Evolutionary conservation across 768 basidiomycete species (phyloP), one percentile per base, ranked within the genome.

Genomic region (Russula compacta): DNA sequence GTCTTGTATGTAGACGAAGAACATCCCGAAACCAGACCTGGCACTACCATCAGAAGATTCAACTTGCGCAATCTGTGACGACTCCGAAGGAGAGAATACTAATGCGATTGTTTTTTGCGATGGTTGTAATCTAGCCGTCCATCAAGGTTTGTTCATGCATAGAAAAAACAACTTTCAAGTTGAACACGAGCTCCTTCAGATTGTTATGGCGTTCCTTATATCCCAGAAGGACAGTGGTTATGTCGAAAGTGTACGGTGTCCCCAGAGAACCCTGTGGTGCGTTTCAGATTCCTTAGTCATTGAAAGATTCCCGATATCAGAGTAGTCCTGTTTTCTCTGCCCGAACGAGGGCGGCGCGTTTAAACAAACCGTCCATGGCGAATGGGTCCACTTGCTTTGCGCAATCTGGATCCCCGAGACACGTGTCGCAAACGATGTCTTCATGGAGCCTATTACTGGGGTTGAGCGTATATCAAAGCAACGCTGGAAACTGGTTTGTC

Each of bases 91-190:
- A 56, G 97, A 99, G 77, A 97, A 98, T 70, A 93, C 90, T 60
- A 99, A 98, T 71, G 97, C 94, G 7, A 99, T 98, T 67, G 95
- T 99, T 6, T 99, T 99, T 69, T 99, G 97, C 71, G 97, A 99
- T 71, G 97, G 95, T 0, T 99, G 97, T 72, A 98, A 98, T 73
- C 76, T 99, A 32, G 97, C 97, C 10, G 97, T 99, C n/a, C 97
- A 99, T 76, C 97, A 99, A 81, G 95, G 95, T 90, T 61, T 56
- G 81, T 66, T 4, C 14, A 35, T 17, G 17, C 51, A 11, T 32
- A 10, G 5, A 21, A n/a, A 43, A 43, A 40, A 14, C 10, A 43
- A n/a, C 19, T 29, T 35, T 43, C 17, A 17, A 15, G 6, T 29
- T 58, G 32, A 61, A 47, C n/a, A 0, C 11, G 6, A 7, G 32